Percentiles rank a stretch among this genome's conserved stretches.
Evolutionary conservation across 164 flowering plant species (phyloP).

Genomic region (Magnolia kwangsiensis): DNA sequence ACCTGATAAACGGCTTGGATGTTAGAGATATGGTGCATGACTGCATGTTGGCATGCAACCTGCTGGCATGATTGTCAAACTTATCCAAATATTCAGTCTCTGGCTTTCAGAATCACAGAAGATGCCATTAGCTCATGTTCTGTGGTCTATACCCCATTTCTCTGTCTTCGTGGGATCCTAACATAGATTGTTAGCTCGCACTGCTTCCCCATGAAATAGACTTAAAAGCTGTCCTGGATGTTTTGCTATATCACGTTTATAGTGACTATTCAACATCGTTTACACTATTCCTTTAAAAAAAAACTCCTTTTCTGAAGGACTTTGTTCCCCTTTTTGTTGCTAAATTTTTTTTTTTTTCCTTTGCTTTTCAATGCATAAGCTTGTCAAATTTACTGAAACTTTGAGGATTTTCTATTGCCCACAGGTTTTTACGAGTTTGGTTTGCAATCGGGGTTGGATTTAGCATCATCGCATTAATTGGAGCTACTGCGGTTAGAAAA

Average conservation of each 20-base stretch:
- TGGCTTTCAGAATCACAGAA: too few species aligned
- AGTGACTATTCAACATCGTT: background rate
- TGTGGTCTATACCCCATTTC: too few species aligned
- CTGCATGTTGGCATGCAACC: too few species aligned
- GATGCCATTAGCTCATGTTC: too few species aligned
- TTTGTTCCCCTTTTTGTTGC: background rate
- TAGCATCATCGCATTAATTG: constrained; percentile 10
- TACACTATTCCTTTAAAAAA: background rate
- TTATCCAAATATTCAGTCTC: too few species aligned
- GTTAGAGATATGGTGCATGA: too few species aligned
- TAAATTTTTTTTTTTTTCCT: background rate
- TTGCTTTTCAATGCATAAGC: background rate
- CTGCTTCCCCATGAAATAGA: background rate
- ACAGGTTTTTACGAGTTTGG: constrained; percentile 16
- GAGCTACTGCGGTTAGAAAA: constrained; percentile 7
- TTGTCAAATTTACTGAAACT: background rate
- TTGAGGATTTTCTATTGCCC: background rate
- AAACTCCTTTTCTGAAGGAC: background rate
- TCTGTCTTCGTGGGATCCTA: too few species aligned
- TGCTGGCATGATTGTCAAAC: too few species aligned
- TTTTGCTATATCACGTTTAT: background rate
- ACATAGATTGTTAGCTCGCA: background rate
- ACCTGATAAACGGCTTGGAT: too few species aligned
- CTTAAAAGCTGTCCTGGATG: background rate
- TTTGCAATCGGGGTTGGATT: constrained; percentile 13